Evolutionary conservation across 2,329 filamentous ascomycete species (phyloP).

Genomic region (Xylaria arbuscula): DNA sequence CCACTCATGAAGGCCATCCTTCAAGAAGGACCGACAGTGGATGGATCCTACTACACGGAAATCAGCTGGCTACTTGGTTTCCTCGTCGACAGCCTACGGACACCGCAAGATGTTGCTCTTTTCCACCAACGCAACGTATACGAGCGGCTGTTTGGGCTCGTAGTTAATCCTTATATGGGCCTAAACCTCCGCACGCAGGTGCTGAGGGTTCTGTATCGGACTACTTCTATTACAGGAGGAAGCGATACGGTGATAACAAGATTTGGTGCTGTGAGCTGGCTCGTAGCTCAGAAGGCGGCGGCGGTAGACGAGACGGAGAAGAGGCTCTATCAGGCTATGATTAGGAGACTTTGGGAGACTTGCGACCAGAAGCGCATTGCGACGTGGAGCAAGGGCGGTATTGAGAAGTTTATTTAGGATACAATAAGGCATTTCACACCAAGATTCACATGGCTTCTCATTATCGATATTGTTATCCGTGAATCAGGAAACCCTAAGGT

Average conservation of each 20-base stretch:
- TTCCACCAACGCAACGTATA: conserved; percentile 58
- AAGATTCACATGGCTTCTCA: background rate
- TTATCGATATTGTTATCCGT: background rate
- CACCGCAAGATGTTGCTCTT: conserved; percentile 46
- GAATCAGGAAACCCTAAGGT: background rate
- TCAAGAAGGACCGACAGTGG: conserved; percentile 58
- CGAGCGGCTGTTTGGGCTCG: conserved; percentile 59
- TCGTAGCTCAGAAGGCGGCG: conserved; percentile 44
- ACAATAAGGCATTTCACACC: conserved; percentile 13
- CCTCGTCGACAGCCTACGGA: conserved; percentile 48
- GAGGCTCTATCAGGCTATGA: conserved; percentile 46
- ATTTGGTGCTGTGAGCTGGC: conserved; percentile 49
- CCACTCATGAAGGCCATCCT: conserved; percentile 74
- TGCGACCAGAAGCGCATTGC: conserved; percentile 49
- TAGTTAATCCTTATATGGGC: conserved; percentile 47
- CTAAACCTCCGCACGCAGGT: conserved; percentile 45
- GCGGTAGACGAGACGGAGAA: conserved; percentile 40
- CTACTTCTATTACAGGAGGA: conserved; percentile 47
- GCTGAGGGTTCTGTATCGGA: conserved; percentile 47
- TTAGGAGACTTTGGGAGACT: conserved; percentile 46
- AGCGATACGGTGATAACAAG: conserved; percentile 51
- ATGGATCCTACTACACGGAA: conserved; percentile 50
- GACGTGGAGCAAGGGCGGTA: conserved; percentile 48
- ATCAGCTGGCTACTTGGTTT: conserved; percentile 50
- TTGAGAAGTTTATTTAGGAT: conserved; percentile 40